phyloP scores from a whole-genome alignment of 2,329 filamentous ascomycete genomes.

The Apiospora marii region DNA sequence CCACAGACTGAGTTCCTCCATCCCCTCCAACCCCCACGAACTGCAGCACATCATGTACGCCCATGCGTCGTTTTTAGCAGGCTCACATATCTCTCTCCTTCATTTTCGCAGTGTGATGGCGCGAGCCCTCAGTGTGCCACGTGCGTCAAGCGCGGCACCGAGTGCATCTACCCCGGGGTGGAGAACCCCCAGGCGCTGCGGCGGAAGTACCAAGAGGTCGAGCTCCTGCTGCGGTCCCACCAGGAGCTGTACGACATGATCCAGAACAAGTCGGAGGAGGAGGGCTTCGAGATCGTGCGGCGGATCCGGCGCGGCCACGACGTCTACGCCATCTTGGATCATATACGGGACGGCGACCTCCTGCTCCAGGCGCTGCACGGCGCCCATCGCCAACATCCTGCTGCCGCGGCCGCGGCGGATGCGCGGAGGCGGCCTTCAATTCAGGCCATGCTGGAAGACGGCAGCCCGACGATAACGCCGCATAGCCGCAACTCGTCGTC shows the following conservation, averaged over 20 bases:
- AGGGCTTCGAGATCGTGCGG: not conserved
- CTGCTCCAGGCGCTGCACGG: not conserved
- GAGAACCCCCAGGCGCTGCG: not conserved
- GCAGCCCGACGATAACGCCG: not conserved
- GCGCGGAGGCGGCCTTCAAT: not conserved
- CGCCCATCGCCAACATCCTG: not conserved
- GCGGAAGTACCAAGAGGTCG: not conserved
- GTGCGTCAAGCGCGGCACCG: conserved; percentile 13
- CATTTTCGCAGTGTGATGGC: not conserved
- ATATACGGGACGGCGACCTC: not conserved
- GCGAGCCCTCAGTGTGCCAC: not conserved
- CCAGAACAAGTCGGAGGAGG: not conserved
- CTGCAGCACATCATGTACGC: too few relatives aligned
- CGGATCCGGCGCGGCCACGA: conserved; percentile 17
- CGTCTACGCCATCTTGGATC: not conserved
- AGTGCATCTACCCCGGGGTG: not conserved
- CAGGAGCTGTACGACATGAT: not conserved
- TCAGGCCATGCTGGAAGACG: not conserved
- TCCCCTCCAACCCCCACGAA: too few relatives aligned
- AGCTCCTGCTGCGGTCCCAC: not conserved
- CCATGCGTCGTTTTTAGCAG: not conserved
- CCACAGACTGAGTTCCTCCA: too few relatives aligned
- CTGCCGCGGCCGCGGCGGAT: not conserved
- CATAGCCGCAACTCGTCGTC: not conserved
- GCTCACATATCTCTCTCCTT: not conserved